Conservation (phyloP, 2,329 filamentous ascomycete species). For the Venturiaceae sp. region DNA sequence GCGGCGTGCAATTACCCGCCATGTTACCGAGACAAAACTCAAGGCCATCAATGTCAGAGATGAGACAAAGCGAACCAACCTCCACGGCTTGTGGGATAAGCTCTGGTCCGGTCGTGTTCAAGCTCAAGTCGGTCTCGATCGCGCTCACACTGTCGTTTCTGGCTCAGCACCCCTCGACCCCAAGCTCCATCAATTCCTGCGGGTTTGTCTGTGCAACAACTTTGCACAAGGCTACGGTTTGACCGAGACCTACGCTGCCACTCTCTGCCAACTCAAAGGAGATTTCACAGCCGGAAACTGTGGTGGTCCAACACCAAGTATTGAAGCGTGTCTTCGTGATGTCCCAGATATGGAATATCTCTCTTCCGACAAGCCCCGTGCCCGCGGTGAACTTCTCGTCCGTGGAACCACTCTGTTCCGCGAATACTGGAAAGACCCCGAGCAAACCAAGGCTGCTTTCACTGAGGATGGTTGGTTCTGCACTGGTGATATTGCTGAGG, state of each 20-base stretch:
- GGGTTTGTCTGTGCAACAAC: conserved; percentile 67
- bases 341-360: conserved; percentile 93
- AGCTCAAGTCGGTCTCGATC: conserved; percentile 71
- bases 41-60: conserved; percentile 62
- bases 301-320: conserved; percentile 56
- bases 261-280: conserved; percentile 55
- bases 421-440: conserved; percentile 83
- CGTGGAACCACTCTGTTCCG: conserved; percentile 72
- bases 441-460: conserved; percentile 74
- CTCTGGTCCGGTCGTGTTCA: conserved; percentile 87
- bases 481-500: conserved; percentile 80
- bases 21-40: conserved; percentile 70
- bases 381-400: conserved; percentile 81
- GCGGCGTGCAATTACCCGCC: conserved; percentile 69
- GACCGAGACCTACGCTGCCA: conserved; percentile 83
- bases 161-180: conserved; percentile 89
- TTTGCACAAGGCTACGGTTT: conserved; percentile 87
- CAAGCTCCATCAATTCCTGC: conserved; percentile 77
- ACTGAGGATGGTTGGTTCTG: conserved; percentile 94
- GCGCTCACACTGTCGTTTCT: conserved; percentile 63
- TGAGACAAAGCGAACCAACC: conserved; percentile 65
- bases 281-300: conserved; percentile 77
- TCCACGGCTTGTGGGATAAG: conserved; percentile 68
- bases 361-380: conserved; percentile 75
- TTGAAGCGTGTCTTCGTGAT: conserved; percentile 73